Evolutionary conservation across 169 alveolate species (phyloP).

Genomic region (Eimeria maxima): DNA sequence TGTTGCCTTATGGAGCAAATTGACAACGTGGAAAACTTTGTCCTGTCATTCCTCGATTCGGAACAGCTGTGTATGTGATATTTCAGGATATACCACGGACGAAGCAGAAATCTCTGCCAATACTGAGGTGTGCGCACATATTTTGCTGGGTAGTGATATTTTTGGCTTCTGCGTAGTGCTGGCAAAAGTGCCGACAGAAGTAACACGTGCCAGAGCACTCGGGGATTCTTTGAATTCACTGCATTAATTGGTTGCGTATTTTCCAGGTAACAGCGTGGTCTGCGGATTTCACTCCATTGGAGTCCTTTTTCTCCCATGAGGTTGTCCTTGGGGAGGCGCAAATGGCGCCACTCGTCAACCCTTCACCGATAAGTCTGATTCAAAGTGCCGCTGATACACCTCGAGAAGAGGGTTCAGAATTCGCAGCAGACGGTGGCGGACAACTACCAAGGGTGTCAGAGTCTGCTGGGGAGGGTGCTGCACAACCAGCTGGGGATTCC

Average conservation of each 20-base stretch:
- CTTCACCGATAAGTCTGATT: neutral
- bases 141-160: neutral
- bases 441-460: neutral
- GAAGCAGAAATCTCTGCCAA: neutral
- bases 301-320: constrained; percentile 12
- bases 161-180: neutral
- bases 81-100: neutral
- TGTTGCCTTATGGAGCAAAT: neutral
- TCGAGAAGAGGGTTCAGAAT: neutral
- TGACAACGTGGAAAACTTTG: neutral
- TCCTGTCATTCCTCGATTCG: neutral
- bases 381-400: constrained; percentile 30
- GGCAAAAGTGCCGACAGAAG: neutral
- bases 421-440: neutral
- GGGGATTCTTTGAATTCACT: neutral
- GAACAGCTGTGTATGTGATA: neutral
- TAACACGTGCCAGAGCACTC: neutral
- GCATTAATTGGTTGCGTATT: neutral
- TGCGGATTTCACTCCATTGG: neutral
- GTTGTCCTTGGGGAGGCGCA: constrained; percentile 58
- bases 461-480: neutral
- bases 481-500: neutral
- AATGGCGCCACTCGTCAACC: neutral
- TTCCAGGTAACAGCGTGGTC: neutral
- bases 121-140: neutral